These are phyloP conservation scores for Fusarium sp. DNA, from an alignment of 2,329 filamentous ascomycete genomes.

Conservation along the genomic window DNA sequence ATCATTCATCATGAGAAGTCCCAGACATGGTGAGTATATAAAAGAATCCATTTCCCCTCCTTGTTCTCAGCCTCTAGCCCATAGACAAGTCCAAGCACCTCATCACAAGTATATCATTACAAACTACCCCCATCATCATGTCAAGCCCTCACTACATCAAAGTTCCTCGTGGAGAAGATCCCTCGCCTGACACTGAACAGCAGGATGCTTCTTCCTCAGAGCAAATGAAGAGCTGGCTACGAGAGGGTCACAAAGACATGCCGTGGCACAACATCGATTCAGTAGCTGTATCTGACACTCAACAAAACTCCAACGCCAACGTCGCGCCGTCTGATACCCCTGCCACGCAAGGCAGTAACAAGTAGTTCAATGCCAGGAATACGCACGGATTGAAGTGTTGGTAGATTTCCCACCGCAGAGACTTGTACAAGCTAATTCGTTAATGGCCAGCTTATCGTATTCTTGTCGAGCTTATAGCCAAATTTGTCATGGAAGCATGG, in stretches of 20 bases:
- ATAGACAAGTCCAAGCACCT: neutral
- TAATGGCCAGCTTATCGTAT: fast-evolving
- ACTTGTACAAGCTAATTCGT: neutral
- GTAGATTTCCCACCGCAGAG: fast-evolving
- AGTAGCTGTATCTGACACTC: neutral
- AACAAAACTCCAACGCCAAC: neutral
- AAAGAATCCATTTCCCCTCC: neutral
- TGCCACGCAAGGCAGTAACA: constrained; percentile 1
- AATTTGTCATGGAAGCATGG: neutral
- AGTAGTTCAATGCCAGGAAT: neutral
- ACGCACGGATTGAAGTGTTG: neutral
- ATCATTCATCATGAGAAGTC: neutral
- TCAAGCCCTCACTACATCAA: neutral
- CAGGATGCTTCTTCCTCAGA: neutral
- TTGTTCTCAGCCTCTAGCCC: neutral
- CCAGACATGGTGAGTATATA: neutral
- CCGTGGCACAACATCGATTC: constrained; percentile 6
- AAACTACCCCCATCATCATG: neutral
- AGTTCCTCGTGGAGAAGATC: neutral
- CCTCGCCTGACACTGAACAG: neutral
- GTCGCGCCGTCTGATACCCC: neutral
- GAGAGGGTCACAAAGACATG: neutral
- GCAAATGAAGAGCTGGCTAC: constrained; percentile 5
- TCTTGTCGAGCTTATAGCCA: neutral
- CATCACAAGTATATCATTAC: neutral